These are phyloP conservation scores for Neurospora sp. DNA, from an alignment of 495 filamentous ascomycete species.

Conservation along the genomic window DNA sequence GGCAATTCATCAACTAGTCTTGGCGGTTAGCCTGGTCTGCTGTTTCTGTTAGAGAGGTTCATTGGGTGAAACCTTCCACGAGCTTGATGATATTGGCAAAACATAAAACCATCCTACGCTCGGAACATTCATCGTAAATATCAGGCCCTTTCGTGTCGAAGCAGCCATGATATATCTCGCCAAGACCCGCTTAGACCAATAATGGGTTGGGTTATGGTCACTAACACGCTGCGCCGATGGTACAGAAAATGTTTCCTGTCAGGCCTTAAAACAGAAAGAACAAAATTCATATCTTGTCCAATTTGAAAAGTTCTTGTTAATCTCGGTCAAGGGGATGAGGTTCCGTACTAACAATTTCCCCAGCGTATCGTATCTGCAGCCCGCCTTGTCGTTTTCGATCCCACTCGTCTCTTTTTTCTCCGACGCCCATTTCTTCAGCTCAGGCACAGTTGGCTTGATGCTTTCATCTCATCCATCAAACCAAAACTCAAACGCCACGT, in stretches of 20 bases:
- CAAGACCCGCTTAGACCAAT: neutral
- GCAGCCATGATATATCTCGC: neutral
- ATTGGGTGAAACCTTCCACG: neutral
- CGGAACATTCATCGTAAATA: neutral
- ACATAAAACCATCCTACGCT: neutral
- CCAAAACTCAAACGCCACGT: neutral
- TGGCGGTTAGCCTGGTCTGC: neutral
- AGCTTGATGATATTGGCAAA: neutral
- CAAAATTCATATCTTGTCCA: neutral
- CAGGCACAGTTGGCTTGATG: neutral
- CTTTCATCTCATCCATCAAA: neutral
- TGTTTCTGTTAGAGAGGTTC: neutral
- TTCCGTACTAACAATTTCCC: neutral
- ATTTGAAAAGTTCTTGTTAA: neutral
- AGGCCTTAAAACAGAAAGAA: neutral
- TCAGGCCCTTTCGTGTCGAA: neutral
- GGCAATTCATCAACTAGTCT: neutral
- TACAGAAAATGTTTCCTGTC: neutral
- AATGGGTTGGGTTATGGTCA: neutral
- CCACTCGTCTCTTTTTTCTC: neutral
- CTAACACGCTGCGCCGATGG: rapidly evolving
- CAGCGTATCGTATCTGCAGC: neutral
- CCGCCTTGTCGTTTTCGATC: neutral
- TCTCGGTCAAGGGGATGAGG: neutral
- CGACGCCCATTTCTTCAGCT: neutral